Percentiles rank a stretch among this genome's conserved stretches.
phyloP scores from a whole-genome alignment of 148 eudicot species.

The Vaccinium myrtillus region DNA sequence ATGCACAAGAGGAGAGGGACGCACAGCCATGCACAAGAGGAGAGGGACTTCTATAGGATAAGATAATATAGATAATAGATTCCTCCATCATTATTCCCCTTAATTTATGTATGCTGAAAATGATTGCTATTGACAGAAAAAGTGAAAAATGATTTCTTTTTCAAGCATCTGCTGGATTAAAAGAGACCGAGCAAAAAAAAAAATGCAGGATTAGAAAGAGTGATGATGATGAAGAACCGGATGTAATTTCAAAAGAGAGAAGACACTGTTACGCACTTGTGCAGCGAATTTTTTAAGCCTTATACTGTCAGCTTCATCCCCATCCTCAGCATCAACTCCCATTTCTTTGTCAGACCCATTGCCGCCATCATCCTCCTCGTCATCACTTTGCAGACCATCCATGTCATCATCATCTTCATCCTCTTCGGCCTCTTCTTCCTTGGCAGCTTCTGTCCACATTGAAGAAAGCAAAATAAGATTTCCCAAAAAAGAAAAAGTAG shows the following conservation, averaged over 20 bases:
- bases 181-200: too few relatives aligned
- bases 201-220: not conserved
- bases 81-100: not conserved
- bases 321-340: slow-evolving; percentile 93
- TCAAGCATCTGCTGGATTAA: not conserved
- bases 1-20: not conserved
- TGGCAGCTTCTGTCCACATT: slow-evolving; percentile 61
- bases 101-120: not conserved
- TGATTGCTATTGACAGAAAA: not conserved
- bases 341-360: slow-evolving; percentile 80
- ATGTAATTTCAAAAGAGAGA: not conserved
- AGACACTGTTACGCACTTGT: slow-evolving; percentile 46
- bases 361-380: slow-evolving; percentile 64
- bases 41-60: not conserved
- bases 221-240: not conserved
- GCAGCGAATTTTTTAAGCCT: slow-evolving; percentile 76
- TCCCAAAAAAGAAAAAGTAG: not conserved
- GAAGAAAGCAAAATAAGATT: not conserved
- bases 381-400: slow-evolving; percentile 80
- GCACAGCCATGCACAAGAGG: not conserved
- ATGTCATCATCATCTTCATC: slow-evolving; percentile 80
- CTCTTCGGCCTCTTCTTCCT: slow-evolving; percentile 63
- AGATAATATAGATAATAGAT: not conserved
- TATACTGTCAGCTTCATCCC: slow-evolving; percentile 76
- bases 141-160: not conserved